Evolutionary conservation across 2,329 filamentous ascomycete genomes (phyloP).

Genomic region (Alternaria panax): DNA sequence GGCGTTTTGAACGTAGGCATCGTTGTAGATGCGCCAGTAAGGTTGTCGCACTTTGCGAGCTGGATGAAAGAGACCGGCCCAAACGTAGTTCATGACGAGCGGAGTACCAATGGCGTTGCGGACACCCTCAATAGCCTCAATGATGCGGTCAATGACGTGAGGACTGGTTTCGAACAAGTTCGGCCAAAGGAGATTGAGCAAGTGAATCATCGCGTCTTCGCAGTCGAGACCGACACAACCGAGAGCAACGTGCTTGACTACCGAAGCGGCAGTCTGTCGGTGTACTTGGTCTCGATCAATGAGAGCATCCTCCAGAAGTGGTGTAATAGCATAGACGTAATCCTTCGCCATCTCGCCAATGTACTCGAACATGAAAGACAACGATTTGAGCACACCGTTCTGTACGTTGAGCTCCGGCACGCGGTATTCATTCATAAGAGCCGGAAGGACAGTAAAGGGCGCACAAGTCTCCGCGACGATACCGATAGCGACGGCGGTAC

Average conservation of each 20-base stretch:
- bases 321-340: conserved; percentile 97
- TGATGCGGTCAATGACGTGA: conserved; percentile 96
- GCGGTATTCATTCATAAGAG: conserved; percentile 98
- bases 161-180: conserved; percentile 98
- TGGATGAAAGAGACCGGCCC: conserved; percentile 96
- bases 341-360: conserved; percentile 99
- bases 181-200: conserved; percentile 94
- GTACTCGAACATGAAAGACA: conserved; percentile 98
- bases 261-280: conserved; percentile 92
- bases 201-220: conserved; percentile 97
- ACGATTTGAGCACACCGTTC: conserved; percentile 95
- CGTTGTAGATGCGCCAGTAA: conserved; percentile 97
- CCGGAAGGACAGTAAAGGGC: conserved; percentile 97
- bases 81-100: conserved; percentile 95
- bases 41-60: conserved; percentile 92
- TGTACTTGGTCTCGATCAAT: conserved; percentile 99
- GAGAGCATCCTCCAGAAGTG: conserved; percentile 92
- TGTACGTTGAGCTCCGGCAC: conserved; percentile 98
- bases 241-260: conserved; percentile 96
- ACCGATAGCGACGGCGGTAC: conserved; percentile 96
- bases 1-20: conserved; percentile 91
- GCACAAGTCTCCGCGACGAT: conserved; percentile 99
- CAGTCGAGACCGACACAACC: conserved; percentile 97
- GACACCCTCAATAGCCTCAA: conserved; percentile 96
- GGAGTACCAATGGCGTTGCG: conserved; percentile 92